Base-by-base conservation (phyloP, 176 grass and related monocot species). In the Zea luxurians region DNA sequence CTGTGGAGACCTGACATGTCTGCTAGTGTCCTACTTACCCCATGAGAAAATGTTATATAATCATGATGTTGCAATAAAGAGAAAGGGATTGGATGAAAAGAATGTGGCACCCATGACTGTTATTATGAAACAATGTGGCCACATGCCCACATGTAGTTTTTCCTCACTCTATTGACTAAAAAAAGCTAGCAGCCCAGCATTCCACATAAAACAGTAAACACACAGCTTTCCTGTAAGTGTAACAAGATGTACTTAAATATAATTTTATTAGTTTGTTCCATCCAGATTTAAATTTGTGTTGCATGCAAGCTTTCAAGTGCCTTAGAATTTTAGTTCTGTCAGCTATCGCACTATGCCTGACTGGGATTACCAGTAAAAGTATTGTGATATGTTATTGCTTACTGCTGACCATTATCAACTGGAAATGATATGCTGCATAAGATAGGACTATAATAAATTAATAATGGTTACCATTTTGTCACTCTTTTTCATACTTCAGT, bases 191-290 rank as follows among this genome's bases (percentile, higher is more conserved):
- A 48, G 58, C 34, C 42, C 13, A 62, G 58, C 4, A 36, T 43
- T 62, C 58, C 20, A 76, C 46, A 36, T 45, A 9, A 36, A 75
- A 46, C 10, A 75, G 12, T 16, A 76, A 77, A 35, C 21, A 35
- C 18, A 47, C 47, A 46, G 8, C 8, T 13, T 61, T 27, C 42
- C 38, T 71, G 1, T 72, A 37, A 5, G 4, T 71, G 1, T 72
- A 37, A 5, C 8, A 53, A 13, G 69, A 17, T 17, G 48, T 36
- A 37, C 13, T 37, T 37, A 72, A 50, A 36, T 37, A 12, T 2
- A 46, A 46, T 13, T 61, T 61, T 6, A 63, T 6, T 48, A 61
- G 42, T 48, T 48, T 76, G 43, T 63, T 63, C 47, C 59, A 63
- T 48, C 35, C 50, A 6, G 3, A 9, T 48, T 63, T 48, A 21